Conservation (phyloP, 768 basidiomycete species). For the Harrya chromipes region DNA sequence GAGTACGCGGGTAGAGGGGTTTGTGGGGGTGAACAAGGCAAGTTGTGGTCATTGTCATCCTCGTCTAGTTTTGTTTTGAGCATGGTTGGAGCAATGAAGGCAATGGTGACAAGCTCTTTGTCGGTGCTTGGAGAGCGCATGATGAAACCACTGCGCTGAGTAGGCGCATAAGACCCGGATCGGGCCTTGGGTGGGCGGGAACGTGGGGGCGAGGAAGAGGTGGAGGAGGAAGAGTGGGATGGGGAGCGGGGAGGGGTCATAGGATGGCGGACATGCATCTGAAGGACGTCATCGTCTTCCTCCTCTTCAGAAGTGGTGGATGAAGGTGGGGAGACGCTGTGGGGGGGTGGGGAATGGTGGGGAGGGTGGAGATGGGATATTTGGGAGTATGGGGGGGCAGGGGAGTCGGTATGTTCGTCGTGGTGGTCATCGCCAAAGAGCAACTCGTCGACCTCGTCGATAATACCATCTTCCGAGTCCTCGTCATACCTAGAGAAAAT, state of each 20-base stretch:
- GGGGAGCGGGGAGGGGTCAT: slow-evolving; percentile 33
- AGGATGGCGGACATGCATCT: slow-evolving; percentile 51
- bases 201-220: slow-evolving; percentile 18
- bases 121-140: slow-evolving; percentile 32
- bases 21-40: slow-evolving; percentile 11
- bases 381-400: not conserved
- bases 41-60: slow-evolving; percentile 30
- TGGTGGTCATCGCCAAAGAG: slow-evolving; percentile 30
- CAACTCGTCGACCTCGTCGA: slow-evolving; percentile 46
- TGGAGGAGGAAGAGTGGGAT: slow-evolving; percentile 35
- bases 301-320: slow-evolving; percentile 36
- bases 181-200: slow-evolving; percentile 31
- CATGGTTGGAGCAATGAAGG: slow-evolving; percentile 74
- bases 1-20: slow-evolving; percentile 10
- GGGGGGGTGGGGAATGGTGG: slow-evolving; percentile 22
- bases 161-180: slow-evolving; percentile 20
- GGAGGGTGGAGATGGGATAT: slow-evolving; percentile 7
- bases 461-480: slow-evolving; percentile 56
- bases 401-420: slow-evolving; percentile 12
- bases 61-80: slow-evolving; percentile 74
- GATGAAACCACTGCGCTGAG: slow-evolving; percentile 43
- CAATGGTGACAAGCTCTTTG: slow-evolving; percentile 64
- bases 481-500: slow-evolving; percentile 55
- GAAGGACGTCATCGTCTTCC: slow-evolving; percentile 55
- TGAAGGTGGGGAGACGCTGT: slow-evolving; percentile 25